Evolutionary conservation across 2,329 filamentous ascomycete species (phyloP).

Genomic region (Talaromyces pinophilus): DNA sequence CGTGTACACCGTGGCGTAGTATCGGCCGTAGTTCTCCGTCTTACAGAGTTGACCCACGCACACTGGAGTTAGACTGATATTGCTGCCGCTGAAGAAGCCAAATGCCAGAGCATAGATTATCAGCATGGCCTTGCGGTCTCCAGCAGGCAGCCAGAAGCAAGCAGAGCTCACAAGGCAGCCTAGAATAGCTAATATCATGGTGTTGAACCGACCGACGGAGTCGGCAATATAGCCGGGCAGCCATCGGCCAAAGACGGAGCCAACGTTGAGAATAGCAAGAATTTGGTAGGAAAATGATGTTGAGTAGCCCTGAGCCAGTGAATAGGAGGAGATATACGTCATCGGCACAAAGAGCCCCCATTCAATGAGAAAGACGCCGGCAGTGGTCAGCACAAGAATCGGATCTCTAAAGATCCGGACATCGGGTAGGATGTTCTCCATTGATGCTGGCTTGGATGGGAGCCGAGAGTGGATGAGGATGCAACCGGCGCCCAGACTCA

Average conservation of each 20-base stretch:
- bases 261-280: slow-evolving; percentile 79
- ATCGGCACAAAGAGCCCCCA: slow-evolving; percentile 78
- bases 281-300: slow-evolving; percentile 71
- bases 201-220: slow-evolving; percentile 80
- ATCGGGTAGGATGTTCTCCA: slow-evolving; percentile 59
- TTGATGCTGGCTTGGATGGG: slow-evolving; percentile 62
- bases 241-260: slow-evolving; percentile 74
- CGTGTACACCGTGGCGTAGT: slow-evolving; percentile 83
- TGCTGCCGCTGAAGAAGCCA: slow-evolving; percentile 77
- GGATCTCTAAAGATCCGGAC: slow-evolving; percentile 64
- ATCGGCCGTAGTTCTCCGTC: slow-evolving; percentile 78
- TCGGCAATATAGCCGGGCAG: slow-evolving; percentile 80
- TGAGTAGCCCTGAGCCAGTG: slow-evolving; percentile 65
- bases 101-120: slow-evolving; percentile 75
- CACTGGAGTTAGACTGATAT: slow-evolving; percentile 79
- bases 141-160: slow-evolving; percentile 72
- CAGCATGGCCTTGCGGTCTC: slow-evolving; percentile 62
- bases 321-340: slow-evolving; percentile 78
- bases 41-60: slow-evolving; percentile 80
- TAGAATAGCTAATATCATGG: slow-evolving; percentile 68
- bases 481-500: slow-evolving; percentile 44
- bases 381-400: slow-evolving; percentile 64
- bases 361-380: slow-evolving; percentile 71
- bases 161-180: slow-evolving; percentile 68
- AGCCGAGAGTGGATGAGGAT: slow-evolving; percentile 59